Evolutionary conservation across 257 asterid genomes (phyloP).

Genomic region (Solanum etuberosum): DNA sequence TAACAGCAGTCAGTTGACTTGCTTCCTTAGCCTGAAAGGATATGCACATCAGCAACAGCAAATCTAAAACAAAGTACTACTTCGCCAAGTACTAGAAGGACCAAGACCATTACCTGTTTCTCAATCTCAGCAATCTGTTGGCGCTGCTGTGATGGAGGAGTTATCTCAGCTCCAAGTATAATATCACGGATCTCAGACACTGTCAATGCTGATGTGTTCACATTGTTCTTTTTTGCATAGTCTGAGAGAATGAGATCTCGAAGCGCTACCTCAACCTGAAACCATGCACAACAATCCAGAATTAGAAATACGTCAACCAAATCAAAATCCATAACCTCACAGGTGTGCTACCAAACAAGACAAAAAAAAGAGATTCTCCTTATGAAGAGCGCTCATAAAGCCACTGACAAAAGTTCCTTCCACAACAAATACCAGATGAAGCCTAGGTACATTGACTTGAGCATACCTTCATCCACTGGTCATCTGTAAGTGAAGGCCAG

Average conservation of each 20-base stretch:
- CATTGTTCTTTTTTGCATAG: conserved; percentile 97
- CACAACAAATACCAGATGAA: not conserved
- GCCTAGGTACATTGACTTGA: not conserved
- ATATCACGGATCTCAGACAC: conserved; percentile 97
- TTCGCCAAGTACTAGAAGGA: not conserved
- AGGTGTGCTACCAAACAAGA: not conserved
- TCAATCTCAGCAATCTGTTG: conserved; percentile 96
- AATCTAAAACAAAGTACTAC: not conserved
- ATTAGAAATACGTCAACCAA: not conserved
- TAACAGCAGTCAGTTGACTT: conserved; percentile 93
- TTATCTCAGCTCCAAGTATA: conserved; percentile 96
- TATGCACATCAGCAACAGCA: not conserved
- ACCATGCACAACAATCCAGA: not conserved
- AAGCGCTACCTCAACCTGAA: conserved; percentile 95
- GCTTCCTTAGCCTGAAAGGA: conserved; percentile 74
- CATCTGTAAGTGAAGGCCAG: conserved; percentile 95
- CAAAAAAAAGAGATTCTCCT: not conserved
- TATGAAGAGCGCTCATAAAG: not conserved
- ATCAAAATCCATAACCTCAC: not conserved
- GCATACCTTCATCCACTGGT: conserved; percentile 94
- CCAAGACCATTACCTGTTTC: conserved; percentile 52
- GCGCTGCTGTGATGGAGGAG: conserved; percentile 98
- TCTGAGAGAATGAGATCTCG: conserved; percentile 93
- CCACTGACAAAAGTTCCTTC: not conserved
- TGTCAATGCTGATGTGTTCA: conserved; percentile 88